A percentile compares a stretch with the other conserved stretches of the same genome.
phyloP scores from a whole-genome alignment of 495 filamentous ascomycete species.

The Mytilinidion resinicola region DNA sequence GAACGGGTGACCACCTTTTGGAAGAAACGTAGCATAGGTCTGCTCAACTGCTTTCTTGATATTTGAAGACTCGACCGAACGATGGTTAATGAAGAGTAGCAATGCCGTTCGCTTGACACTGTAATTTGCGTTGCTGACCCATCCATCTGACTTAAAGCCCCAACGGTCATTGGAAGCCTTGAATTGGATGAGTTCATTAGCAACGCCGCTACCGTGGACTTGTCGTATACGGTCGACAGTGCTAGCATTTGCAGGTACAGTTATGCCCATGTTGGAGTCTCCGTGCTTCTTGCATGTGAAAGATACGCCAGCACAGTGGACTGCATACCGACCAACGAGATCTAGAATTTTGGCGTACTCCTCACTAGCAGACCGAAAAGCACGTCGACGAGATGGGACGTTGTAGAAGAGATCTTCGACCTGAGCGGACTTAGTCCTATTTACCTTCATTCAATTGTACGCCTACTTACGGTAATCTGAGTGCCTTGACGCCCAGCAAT shows the following conservation, averaged over 20 bases:
- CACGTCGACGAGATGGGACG: conserved; percentile 76
- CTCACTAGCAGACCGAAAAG: conserved; percentile 86
- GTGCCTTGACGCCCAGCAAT: conserved; percentile 89
- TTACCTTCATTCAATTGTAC: no score
- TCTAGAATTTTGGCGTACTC: conserved; percentile 98
- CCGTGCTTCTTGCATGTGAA: conserved; percentile 98
- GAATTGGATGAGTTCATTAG: conserved; percentile 83
- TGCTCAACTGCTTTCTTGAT: conserved; percentile 89
- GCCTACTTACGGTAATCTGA: conserved; percentile 69
- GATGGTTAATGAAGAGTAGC: conserved; percentile 94
- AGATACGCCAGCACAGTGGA: conserved; percentile 86
- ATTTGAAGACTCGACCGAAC: conserved; percentile 86
- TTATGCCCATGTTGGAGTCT: conserved; percentile 72
- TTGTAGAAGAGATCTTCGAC: conserved; percentile 98
- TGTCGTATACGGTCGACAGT: conserved; percentile 80
- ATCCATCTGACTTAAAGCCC: conserved; percentile 75
- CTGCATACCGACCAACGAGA: conserved; percentile 85
- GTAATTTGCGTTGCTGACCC: conserved; percentile 92
- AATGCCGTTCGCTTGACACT: conserved; percentile 85
- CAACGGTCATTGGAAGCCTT: conserved; percentile 64
- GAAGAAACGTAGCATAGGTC: conserved; percentile 82
- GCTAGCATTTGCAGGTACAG: conserved; percentile 63
- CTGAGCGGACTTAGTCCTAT: conserved; percentile 33
- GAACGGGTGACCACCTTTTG: conserved; percentile 93
- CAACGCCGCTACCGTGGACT: conserved; percentile 78